phyloP scores from a whole-genome alignment of 257 asterid genomes.

The Plantago elongata region DNA sequence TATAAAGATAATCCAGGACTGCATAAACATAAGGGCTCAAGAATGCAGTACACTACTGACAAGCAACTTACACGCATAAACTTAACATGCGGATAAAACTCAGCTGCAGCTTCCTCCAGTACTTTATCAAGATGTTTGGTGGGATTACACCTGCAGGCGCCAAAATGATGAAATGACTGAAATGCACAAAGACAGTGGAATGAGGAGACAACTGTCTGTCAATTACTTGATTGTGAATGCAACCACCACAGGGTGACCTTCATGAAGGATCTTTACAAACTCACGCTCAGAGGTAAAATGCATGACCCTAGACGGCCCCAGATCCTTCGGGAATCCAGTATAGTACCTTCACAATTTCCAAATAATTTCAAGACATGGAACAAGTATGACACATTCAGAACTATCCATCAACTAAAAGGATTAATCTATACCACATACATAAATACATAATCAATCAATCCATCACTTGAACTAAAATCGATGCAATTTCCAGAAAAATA shows the following conservation, averaged over 20 bases:
- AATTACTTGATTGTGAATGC: conserved; percentile 87
- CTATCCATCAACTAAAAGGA: too few relatives aligned
- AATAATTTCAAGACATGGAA: not conserved
- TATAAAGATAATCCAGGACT: too few relatives aligned
- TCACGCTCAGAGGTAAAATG: conserved; percentile 92
- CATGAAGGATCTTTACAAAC: conserved; percentile 91
- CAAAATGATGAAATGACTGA: not conserved
- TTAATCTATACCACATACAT: too few relatives aligned
- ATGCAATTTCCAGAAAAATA: too few relatives aligned
- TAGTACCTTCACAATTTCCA: conserved; percentile 53
- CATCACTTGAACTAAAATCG: too few relatives aligned
- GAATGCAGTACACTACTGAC: too few relatives aligned
- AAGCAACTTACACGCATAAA: conserved; percentile 72
- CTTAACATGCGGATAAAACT: conserved; percentile 81
- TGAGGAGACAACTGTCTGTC: conserved; percentile 5
- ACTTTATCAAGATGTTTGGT: conserved; percentile 84
- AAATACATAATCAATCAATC: too few relatives aligned
- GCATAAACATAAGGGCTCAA: not conserved
- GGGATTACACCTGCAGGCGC: conserved; percentile 61
- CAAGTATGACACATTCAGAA: too few relatives aligned
- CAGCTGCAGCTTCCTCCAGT: conserved; percentile 88
- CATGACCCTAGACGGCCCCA: conserved; percentile 76
- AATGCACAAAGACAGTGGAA: not conserved
- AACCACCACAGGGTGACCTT: conserved; percentile 85
- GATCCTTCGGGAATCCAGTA: conserved; percentile 88